A percentile compares a stretch with the other conserved stretches of the same genome.
phyloP scores from a whole-genome alignment of 2,329 filamentous ascomycete genomes.

The Lachnellula cervina region DNA sequence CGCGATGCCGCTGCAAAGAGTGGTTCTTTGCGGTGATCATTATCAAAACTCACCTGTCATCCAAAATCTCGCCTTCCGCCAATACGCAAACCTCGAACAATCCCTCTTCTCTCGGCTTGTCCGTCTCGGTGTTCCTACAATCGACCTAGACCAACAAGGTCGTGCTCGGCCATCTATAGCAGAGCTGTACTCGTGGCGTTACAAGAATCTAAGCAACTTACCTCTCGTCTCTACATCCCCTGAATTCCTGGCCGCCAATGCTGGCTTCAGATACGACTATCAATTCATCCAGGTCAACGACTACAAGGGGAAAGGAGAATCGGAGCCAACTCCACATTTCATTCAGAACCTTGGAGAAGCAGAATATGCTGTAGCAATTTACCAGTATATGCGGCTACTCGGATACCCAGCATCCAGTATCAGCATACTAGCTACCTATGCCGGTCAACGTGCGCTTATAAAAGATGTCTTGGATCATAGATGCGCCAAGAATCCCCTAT shows the following conservation, averaged over 20 bases:
- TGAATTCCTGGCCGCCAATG: slow-evolving; percentile 78
- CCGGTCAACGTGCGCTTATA: slow-evolving; percentile 84
- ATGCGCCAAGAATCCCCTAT: slow-evolving; percentile 77
- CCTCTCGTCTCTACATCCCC: slow-evolving; percentile 62
- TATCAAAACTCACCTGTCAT: slow-evolving; percentile 95
- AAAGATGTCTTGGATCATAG: slow-evolving; percentile 79
- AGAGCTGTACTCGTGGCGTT: slow-evolving; percentile 89
- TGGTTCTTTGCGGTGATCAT: slow-evolving; percentile 92
- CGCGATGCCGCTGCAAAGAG: slow-evolving; percentile 72
- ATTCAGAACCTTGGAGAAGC: slow-evolving; percentile 96
- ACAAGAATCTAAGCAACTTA: slow-evolving; percentile 73
- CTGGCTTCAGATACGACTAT: slow-evolving; percentile 89
- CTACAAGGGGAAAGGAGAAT: slow-evolving; percentile 86
- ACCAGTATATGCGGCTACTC: slow-evolving; percentile 93
- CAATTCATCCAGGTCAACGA: slow-evolving; percentile 95
- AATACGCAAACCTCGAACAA: slow-evolving; percentile 94
- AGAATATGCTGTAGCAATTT: slow-evolving; percentile 93
- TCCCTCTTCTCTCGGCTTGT: slow-evolving; percentile 89
- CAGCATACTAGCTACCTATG: slow-evolving; percentile 87
- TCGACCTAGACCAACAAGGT: slow-evolving; percentile 89
- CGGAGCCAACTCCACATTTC: slow-evolving; percentile 87
- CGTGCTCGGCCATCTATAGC: slow-evolving; percentile 84
- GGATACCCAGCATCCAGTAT: slow-evolving; percentile 75
- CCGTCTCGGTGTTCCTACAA: slow-evolving; percentile 84
- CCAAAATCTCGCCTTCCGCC: slow-evolving; percentile 87